Conservation (phyloP, 2,329 filamentous ascomycete genomes). For the Phialemonium atrogriseum region DNA sequence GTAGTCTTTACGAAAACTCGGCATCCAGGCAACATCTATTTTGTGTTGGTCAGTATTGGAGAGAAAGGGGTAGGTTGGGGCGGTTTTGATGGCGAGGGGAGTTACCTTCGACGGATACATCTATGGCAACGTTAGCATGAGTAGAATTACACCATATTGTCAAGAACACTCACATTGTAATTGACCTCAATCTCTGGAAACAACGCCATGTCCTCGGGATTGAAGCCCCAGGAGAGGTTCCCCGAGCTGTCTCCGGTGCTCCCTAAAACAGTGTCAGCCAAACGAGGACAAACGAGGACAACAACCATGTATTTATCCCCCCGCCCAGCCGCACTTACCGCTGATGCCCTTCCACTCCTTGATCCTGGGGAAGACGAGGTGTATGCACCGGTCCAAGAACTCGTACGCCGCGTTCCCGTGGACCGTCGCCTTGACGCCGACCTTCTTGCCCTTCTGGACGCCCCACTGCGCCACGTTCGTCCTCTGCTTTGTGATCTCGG, state of each 20-base stretch:
- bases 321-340: conserved; percentile 20
- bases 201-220: conserved; percentile 63
- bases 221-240: conserved; percentile 78
- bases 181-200: conserved; percentile 96
- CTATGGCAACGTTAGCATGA: conserved; percentile 23
- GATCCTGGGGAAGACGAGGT: conserved; percentile 86
- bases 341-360: conserved; percentile 81
- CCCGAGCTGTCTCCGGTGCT: conserved; percentile 79
- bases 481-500: conserved; percentile 60
- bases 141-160: conserved; percentile 6
- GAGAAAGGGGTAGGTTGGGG: too few relatives aligned
- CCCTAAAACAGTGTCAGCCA: conserved; percentile 13
- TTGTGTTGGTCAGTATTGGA: conserved; percentile 50
- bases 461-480: conserved; percentile 68
- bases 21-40: conserved; percentile 81
- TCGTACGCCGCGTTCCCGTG: conserved; percentile 76
- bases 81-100: background rate
- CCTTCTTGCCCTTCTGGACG: conserved; percentile 60
- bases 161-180: conserved; percentile 69
- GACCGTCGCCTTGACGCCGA: conserved; percentile 71
- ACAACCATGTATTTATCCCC: background rate
- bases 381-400: conserved; percentile 83
- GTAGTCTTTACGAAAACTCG: conserved; percentile 79
- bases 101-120: conserved; percentile 45
- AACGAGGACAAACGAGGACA: conserved; percentile 1